phyloP scores from a whole-genome alignment of 345 rosid species.

The Laguncularia racemosa region DNA sequence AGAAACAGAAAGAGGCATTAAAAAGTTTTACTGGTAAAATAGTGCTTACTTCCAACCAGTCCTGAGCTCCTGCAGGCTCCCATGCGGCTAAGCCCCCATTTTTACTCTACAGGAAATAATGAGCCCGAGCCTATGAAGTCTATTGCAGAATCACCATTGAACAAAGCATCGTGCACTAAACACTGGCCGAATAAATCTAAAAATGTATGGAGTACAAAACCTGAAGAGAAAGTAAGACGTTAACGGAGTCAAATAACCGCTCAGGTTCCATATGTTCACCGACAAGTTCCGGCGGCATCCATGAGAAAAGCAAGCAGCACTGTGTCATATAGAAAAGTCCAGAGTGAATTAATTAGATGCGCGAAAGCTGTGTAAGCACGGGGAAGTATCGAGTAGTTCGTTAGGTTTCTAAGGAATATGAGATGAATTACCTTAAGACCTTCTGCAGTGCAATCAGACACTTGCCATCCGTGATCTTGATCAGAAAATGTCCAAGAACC shows the following conservation, averaged over 20 bases:
- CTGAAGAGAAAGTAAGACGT: conserved; percentile 41
- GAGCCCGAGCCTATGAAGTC: neutral
- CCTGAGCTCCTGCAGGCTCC: conserved; percentile 49
- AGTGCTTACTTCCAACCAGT: conserved; percentile 43
- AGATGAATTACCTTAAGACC: conserved; percentile 21
- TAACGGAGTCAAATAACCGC: conserved; percentile 42
- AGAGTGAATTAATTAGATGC: neutral
- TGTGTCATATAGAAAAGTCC: neutral
- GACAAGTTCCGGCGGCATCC: conserved; percentile 39
- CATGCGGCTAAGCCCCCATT: conserved; percentile 53
- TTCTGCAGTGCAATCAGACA: conserved; percentile 44
- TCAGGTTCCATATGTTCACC: conserved; percentile 40
- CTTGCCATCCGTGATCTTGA: conserved; percentile 49
- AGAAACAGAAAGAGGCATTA: neutral
- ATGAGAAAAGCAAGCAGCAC: conserved; percentile 44
- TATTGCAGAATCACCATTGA: too few relatives aligned
- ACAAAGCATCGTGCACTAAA: too few relatives aligned
- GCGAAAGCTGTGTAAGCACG: neutral
- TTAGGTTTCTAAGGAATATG: neutral
- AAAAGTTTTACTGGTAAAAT: too few relatives aligned
- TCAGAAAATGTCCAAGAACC: conserved; percentile 47
- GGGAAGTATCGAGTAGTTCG: neutral
- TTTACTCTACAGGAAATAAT: conserved; percentile 27
- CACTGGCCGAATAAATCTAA: too few relatives aligned
- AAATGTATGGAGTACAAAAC: conserved; percentile 13